Evolutionary conservation across 2,329 filamentous ascomycete species (phyloP).

Genomic region (Xylariales sp.): DNA sequence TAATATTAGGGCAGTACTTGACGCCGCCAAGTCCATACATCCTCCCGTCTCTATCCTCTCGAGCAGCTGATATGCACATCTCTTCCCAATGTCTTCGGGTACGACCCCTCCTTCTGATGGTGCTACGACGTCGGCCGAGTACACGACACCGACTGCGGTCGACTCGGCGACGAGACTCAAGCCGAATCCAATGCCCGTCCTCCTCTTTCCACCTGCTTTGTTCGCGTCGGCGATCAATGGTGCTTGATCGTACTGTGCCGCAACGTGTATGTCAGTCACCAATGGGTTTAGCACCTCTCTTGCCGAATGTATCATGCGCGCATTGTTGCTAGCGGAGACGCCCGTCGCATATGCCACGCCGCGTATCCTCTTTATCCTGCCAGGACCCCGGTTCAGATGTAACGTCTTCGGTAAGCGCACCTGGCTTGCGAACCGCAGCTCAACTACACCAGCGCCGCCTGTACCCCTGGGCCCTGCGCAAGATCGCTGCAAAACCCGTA

Average conservation of each 20-base stretch:
- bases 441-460: slow-evolving; percentile 87
- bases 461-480: slow-evolving; percentile 70
- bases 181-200: slow-evolving; percentile 86
- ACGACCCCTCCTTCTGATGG: slow-evolving; percentile 76
- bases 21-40: slow-evolving; percentile 69
- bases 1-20: slow-evolving; percentile 71
- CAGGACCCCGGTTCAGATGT: slow-evolving; percentile 76
- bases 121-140: slow-evolving; percentile 76
- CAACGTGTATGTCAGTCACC: slow-evolving; percentile 86
- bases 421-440: slow-evolving; percentile 88
- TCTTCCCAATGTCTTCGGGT: slow-evolving; percentile 84
- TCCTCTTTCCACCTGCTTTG: slow-evolving; percentile 51
- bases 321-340: slow-evolving; percentile 88
- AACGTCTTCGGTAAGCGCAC: slow-evolving; percentile 90
- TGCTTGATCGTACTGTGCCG: slow-evolving; percentile 68
- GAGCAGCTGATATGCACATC: slow-evolving; percentile 83
- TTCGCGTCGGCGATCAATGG: slow-evolving; percentile 49
- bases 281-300: slow-evolving; percentile 83
- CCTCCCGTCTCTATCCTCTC: slow-evolving; percentile 80
- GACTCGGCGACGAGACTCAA: slow-evolving; percentile 87
- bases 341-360: slow-evolving; percentile 93
- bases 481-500: slow-evolving; percentile 75
- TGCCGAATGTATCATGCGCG: slow-evolving; percentile 88
- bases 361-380: slow-evolving; percentile 80
- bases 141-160: slow-evolving; percentile 73